Percentiles rank a stretch among this genome's conserved stretches.
phyloP scores from a whole-genome alignment of 1,284 basidiomycete genomes.

The Tylopilus orsonianus region DNA sequence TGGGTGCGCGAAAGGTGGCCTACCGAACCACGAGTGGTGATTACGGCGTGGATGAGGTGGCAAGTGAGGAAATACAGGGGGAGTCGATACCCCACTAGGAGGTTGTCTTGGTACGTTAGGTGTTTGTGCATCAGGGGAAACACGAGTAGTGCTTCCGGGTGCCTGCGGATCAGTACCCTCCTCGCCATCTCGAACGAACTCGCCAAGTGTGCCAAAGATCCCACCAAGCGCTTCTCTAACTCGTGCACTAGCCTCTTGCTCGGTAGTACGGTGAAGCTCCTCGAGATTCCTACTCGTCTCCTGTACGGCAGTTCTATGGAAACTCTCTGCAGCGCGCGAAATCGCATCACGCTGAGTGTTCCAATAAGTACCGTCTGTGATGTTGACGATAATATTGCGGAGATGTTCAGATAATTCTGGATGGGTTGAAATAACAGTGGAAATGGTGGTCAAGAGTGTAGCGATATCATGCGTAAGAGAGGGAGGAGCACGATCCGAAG shows the following conservation, averaged over 20 bases:
- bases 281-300: constrained; percentile 41
- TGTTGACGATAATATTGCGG: constrained; percentile 60
- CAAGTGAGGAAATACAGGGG: constrained; percentile 7
- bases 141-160: neutral
- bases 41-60: constrained; percentile 20
- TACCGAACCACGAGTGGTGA: constrained; percentile 27
- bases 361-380: constrained; percentile 68
- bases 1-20: constrained; percentile 11
- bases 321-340: constrained; percentile 51
- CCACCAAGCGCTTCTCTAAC: constrained; percentile 64
- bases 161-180: constrained; percentile 5
- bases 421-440: constrained; percentile 53
- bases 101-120: constrained; percentile 4
- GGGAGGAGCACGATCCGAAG: constrained; percentile 34
- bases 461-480: constrained; percentile 66
- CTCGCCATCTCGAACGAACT: constrained; percentile 25
- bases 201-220: constrained; percentile 56
- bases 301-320: constrained; percentile 46
- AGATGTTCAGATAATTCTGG: constrained; percentile 70
- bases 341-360: constrained; percentile 55
- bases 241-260: constrained; percentile 62
- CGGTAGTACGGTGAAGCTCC: constrained; percentile 47
- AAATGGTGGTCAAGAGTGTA: constrained; percentile 53
- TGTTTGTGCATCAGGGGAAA: neutral
- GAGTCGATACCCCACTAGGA: neutral